Conservation (phyloP, 164 flowering plant species). For the Platanus orientalis region DNA sequence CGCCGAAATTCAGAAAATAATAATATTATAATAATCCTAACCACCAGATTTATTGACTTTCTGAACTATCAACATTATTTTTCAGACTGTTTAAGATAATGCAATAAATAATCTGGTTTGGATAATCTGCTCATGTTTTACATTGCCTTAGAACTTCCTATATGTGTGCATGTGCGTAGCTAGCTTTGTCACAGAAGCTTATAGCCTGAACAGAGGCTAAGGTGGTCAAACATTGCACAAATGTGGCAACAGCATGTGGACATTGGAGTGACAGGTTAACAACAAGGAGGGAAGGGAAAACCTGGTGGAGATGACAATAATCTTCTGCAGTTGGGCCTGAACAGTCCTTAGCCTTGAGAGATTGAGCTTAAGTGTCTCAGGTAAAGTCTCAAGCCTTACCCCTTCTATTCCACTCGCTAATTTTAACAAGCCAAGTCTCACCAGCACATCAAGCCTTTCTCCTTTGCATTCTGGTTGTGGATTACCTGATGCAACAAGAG, state of each 20-base stretch:
- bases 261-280: neutral
- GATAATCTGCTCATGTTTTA: too few relatives aligned
- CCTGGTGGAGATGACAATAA: conserved; percentile 81
- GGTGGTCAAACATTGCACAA: too few relatives aligned
- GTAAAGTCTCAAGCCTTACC: conserved; percentile 51
- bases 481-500: conserved; percentile 29
- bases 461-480: conserved; percentile 69
- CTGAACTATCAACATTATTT: too few relatives aligned
- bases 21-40: too few relatives aligned
- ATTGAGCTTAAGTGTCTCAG: conserved; percentile 84
- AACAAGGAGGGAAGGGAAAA: conserved; percentile 8
- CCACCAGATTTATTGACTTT: too few relatives aligned
- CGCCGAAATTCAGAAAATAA: neutral
- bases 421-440: conserved; percentile 85
- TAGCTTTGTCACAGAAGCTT: too few relatives aligned
- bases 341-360: conserved; percentile 57
- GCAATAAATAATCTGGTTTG: too few relatives aligned
- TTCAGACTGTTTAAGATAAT: too few relatives aligned
- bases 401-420: conserved; percentile 64
- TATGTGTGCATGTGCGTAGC: too few relatives aligned
- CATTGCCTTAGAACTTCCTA: too few relatives aligned
- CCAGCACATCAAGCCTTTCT: conserved; percentile 58
- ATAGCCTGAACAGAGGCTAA: too few relatives aligned
- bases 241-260: too few relatives aligned
- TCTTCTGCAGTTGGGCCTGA: conserved; percentile 81